Conservation (phyloP, 169 alveolate genomes). For the Cryptosporidium parvum region DNA sequence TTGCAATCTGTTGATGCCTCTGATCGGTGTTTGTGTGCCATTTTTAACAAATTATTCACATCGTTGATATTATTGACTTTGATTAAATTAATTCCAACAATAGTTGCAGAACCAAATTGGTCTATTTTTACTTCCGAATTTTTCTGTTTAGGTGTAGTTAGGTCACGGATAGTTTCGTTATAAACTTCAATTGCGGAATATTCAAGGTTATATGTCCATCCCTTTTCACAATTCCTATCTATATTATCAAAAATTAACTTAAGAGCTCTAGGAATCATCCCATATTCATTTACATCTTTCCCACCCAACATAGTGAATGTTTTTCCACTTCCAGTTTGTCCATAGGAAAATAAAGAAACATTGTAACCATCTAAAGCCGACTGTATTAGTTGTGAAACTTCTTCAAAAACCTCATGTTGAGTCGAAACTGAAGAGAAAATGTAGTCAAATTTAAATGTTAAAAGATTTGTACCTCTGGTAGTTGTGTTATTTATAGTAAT, state of each 20-base stretch:
- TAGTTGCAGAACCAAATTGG: slow-evolving; percentile 70
- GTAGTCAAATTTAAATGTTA: slow-evolving; percentile 82
- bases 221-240: slow-evolving; percentile 70
- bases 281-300: slow-evolving; percentile 79
- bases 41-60: slow-evolving; percentile 79
- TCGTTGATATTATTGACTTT: slow-evolving; percentile 81
- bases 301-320: slow-evolving; percentile 88
- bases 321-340: slow-evolving; percentile 89
- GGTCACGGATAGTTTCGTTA: slow-evolving; percentile 86
- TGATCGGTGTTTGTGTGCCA: slow-evolving; percentile 85
- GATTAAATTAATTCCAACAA: slow-evolving; percentile 77
- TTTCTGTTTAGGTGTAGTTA: slow-evolving; percentile 78
- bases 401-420: slow-evolving; percentile 83
- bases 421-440: slow-evolving; percentile 79
- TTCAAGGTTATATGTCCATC: slow-evolving; percentile 80
- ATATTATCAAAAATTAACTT: slow-evolving; percentile 81
- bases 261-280: slow-evolving; percentile 88
- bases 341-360: slow-evolving; percentile 87
- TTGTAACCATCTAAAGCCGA: slow-evolving; percentile 87
- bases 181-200: slow-evolving; percentile 86
- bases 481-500: slow-evolving; percentile 53
- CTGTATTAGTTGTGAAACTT: slow-evolving; percentile 83
- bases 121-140: slow-evolving; percentile 78
- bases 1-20: slow-evolving; percentile 87
- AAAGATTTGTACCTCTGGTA: slow-evolving; percentile 15